These are phyloP conservation scores for Diaporthe sp. DNA, from an alignment of 2,329 filamentous ascomycete genomes.

Conservation along the genomic window DNA sequence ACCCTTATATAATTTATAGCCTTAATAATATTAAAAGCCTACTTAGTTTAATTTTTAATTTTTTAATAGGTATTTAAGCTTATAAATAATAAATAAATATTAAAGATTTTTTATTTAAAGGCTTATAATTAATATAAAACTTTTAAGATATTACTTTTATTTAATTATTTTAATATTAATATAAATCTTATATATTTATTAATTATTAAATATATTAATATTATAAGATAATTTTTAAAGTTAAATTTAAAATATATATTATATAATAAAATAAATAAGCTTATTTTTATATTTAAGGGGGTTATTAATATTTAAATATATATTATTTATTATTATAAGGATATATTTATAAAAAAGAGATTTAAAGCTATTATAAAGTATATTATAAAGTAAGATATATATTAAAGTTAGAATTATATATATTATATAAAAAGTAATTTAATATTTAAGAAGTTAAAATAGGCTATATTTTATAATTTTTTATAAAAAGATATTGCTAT, in stretches of 20 bases:
- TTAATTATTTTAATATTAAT: neutral
- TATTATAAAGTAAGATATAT: neutral
- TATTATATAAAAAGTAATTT: neutral
- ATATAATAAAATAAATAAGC: neutral
- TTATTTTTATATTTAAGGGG: neutral
- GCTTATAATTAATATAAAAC: neutral
- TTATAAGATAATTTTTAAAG: neutral
- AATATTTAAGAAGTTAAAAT: neutral
- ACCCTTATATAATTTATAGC: neutral
- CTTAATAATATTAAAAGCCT: neutral
- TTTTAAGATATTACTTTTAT: neutral
- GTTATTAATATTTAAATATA: neutral
- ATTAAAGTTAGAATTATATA: neutral
- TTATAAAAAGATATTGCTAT: neutral
- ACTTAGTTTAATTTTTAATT: neutral
- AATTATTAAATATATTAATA: neutral
- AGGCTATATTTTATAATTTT: neutral
- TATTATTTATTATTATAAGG: neutral
- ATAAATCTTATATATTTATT: neutral
- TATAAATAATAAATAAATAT: rapidly evolving
- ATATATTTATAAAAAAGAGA: neutral
- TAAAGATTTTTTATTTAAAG: neutral
- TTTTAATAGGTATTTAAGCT: neutral
- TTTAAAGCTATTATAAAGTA: neutral
- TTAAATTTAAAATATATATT: neutral